Base-by-base conservation (phyloP, 768 basidiomycete species). In the Leccinum truebloodii region DNA sequence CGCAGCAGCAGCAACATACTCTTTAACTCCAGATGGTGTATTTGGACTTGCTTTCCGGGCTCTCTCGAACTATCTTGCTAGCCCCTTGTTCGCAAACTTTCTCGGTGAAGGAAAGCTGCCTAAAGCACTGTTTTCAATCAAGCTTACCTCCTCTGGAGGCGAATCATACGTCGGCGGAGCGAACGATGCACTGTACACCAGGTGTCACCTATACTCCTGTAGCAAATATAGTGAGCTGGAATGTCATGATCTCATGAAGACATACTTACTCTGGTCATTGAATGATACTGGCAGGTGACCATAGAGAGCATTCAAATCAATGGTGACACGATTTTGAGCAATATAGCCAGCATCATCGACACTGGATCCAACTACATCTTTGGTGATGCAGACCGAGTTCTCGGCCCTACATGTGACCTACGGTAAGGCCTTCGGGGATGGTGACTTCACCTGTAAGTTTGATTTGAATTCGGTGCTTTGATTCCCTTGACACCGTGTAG, bases 81-180 rank as follows among this genome's bases (percentile, higher is more conserved):
- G 55, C 7, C 69, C 75, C 0, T 60, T 76, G 49, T 71, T 77
- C 69, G 64, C 66, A 44, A 74, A 66, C 3, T 67, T 73, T 18
- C 57, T 75, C 24, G 34, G 30, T 34, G 13, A 70, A 4, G 55
- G 58, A 2, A 44, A 66, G 35, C 58, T 68, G 34, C 22, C 32
- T 16, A 55, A 69, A 18, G 58, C 73, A 20, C 60, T 67, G 41
- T 77, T 78, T 63, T 74, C 46, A 24, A 12, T 24, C 22, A 14
- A 24, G 46, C 46, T 24, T 22, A 48, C n/a, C 46, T 48, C 12
- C 66, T 46, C 70, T 75, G 67, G 65, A 26, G 61, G 63, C 24
- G 73, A 78, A 63, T 68, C 80, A 46, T 78, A 66, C 66, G 52
- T 82, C 28, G 81, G 82, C 32, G 81, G 81, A 54, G 67, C 71